These are phyloP conservation scores for Epichloe sylvatica DNA, from an alignment of 2,329 filamentous ascomycete species.

Conservation along the genomic window DNA sequence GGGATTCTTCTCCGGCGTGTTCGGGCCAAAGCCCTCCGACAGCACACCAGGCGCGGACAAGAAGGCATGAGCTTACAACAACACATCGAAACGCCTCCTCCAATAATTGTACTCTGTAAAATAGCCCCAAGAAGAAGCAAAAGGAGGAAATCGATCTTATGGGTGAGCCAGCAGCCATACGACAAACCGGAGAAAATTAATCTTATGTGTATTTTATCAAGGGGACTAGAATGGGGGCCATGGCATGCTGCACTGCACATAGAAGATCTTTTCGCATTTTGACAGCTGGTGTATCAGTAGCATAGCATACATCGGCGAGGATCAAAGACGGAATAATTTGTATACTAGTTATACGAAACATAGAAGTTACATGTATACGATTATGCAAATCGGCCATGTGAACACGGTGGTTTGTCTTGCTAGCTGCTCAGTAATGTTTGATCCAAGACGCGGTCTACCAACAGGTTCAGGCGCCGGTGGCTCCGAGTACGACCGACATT, in stretches of 20 bases:
- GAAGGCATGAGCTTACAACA: conserved; percentile 7
- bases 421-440: no score
- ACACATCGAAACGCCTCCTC: not conserved
- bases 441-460: no score
- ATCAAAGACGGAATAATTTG: conserved; percentile 1
- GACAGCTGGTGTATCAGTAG: not conserved
- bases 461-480: no score
- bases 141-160: not conserved
- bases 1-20: conserved; percentile 42
- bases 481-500: no score
- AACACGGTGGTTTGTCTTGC: not conserved
- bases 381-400: not conserved
- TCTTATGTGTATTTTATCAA: not conserved
- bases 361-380: not conserved
- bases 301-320: not conserved
- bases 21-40: conserved; percentile 10
- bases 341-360: conserved; percentile 5
- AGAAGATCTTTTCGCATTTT: conserved; percentile 3
- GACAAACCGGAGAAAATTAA: not conserved
- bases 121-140: not conserved
- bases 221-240: not conserved
- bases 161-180: not conserved
- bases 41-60: conserved; percentile 4
- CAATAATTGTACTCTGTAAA: conserved; percentile 1
- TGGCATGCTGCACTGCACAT: not conserved